Conservation (phyloP, 2,329 filamentous ascomycete species). For the Fusarium tupiense region DNA sequence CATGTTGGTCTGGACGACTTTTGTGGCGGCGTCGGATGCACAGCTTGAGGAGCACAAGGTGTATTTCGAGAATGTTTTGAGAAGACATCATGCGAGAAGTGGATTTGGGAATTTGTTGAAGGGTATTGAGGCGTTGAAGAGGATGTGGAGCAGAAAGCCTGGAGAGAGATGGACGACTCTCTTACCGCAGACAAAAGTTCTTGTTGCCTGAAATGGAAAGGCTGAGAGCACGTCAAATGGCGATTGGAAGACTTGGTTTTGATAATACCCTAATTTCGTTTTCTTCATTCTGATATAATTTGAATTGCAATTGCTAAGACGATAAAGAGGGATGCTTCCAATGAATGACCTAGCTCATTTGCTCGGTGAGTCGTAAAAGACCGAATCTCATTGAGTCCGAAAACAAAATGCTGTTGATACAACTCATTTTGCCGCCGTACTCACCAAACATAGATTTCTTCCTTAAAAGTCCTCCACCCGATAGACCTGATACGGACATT, state of each 20-base stretch:
- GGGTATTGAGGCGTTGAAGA: constrained; percentile 35
- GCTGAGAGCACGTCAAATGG: neutral
- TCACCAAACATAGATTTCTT: neutral
- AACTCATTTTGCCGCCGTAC: accelerated
- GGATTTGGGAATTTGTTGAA: constrained; percentile 41
- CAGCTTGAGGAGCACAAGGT: constrained; percentile 40
- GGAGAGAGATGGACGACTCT: constrained; percentile 41
- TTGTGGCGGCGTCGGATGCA: constrained; percentile 41
- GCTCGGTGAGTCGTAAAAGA: accelerated
- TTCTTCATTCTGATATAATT: neutral
- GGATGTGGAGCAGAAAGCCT: constrained; percentile 36
- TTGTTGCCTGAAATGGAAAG: constrained; percentile 40
- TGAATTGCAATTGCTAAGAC: accelerated
- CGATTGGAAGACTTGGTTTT: neutral
- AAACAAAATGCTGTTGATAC: accelerated
- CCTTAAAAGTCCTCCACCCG: constrained; percentile 39
- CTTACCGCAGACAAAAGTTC: constrained; percentile 34
- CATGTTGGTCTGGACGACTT: constrained; percentile 43
- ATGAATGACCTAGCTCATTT: accelerated
- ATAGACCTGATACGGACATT: constrained; percentile 40
- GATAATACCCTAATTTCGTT: constrained; percentile 13
- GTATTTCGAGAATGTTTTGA: constrained; percentile 34
- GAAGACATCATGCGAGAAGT: constrained; percentile 31
- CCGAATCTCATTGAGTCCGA: neutral
- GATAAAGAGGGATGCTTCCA: neutral